phyloP scores from a whole-genome alignment of 139 green algal genomes.

The Nannochloris sp. region DNA sequence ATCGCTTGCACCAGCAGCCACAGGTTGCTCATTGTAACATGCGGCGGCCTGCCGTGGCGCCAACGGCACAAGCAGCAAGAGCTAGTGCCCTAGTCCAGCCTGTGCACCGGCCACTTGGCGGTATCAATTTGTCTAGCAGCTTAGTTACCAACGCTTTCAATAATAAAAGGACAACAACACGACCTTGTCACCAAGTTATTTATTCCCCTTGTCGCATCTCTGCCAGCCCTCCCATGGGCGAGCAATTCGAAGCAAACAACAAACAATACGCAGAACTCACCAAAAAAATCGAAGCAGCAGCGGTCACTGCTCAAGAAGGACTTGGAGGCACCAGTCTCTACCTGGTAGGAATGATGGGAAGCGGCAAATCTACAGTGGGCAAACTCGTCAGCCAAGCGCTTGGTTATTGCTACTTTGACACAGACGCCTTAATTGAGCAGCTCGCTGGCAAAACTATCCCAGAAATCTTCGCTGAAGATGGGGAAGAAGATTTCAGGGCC shows the following conservation, averaged over 20 bases:
- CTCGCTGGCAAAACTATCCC: constrained; percentile 44
- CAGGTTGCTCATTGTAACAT: too few relatives aligned
- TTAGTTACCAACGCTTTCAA: too few relatives aligned
- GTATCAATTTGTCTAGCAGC: too few relatives aligned
- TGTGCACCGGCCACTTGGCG: too few relatives aligned
- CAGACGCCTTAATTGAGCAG: constrained; percentile 68
- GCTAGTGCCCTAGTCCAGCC: too few relatives aligned
- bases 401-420: constrained; percentile 80
- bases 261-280: constrained; percentile 9
- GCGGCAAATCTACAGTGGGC: constrained; percentile 58
- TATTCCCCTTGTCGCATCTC: background rate
- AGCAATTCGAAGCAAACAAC: constrained; percentile 4
- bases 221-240: background rate
- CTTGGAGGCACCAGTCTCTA: constrained; percentile 74
- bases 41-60: too few relatives aligned
- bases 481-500: constrained; percentile 76
- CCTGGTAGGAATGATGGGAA: constrained; percentile 90
- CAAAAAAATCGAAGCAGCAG: constrained; percentile 26
- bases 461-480: constrained; percentile 75
- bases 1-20: too few relatives aligned
- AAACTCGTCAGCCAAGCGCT: constrained; percentile 38
- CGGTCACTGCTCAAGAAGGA: constrained; percentile 35
- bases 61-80: too few relatives aligned
- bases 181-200: background rate
- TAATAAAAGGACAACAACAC: too few relatives aligned